A percentile compares a stretch with the other conserved stretches of the same genome.
These are phyloP conservation scores for Exophiala phaeomuriformis DNA, from an alignment of 2,329 filamentous ascomycete genomes.

Conservation along the genomic window DNA sequence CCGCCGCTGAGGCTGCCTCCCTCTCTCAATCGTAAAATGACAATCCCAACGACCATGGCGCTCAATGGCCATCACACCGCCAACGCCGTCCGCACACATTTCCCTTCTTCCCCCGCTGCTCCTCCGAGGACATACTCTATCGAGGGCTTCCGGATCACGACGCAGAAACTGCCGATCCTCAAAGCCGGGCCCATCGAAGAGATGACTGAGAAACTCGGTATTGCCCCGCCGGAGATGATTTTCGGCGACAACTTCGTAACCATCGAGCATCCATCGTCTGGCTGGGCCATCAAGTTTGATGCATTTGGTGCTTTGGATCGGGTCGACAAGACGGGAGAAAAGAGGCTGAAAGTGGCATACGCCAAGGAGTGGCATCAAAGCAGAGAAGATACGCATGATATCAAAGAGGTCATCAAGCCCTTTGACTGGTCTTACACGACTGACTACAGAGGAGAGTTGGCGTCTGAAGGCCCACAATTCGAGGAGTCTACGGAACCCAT, in stretches of 20 bases:
- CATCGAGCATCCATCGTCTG: slow-evolving; percentile 64
- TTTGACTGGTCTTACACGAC: slow-evolving; percentile 99
- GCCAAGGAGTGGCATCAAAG: slow-evolving; percentile 78
- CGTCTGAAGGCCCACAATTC: slow-evolving; percentile 34
- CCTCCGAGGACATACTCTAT: slow-evolving; percentile 53
- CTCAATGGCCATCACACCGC: slow-evolving; percentile 19
- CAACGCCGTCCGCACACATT: slow-evolving; percentile 44
- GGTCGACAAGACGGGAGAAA: slow-evolving; percentile 86
- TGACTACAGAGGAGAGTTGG: slow-evolving; percentile 67
- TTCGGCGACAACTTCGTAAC: slow-evolving; percentile 88
- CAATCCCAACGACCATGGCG: slow-evolving; percentile 16
- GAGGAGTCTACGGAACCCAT: slow-evolving; percentile 49
- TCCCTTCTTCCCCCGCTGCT: slow-evolving; percentile 41
- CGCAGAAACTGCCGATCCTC: slow-evolving; percentile 88
- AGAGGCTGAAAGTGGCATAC: slow-evolving; percentile 90
- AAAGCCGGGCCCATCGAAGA: slow-evolving; percentile 84
- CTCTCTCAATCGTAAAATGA: neutral
- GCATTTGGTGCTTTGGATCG: slow-evolving; percentile 79
- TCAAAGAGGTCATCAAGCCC: slow-evolving; percentile 88
- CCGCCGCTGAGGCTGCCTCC: no score
- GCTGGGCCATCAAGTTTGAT: slow-evolving; percentile 74
- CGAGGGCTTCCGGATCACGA: slow-evolving; percentile 64
- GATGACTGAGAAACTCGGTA: slow-evolving; percentile 70
- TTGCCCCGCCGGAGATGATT: slow-evolving; percentile 96
- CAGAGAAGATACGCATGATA: slow-evolving; percentile 69